A percentile compares a stretch with the other conserved stretches of the same genome.
Evolutionary conservation across 345 rosid species (phyloP).

Genomic region (Brassica juncea): DNA sequence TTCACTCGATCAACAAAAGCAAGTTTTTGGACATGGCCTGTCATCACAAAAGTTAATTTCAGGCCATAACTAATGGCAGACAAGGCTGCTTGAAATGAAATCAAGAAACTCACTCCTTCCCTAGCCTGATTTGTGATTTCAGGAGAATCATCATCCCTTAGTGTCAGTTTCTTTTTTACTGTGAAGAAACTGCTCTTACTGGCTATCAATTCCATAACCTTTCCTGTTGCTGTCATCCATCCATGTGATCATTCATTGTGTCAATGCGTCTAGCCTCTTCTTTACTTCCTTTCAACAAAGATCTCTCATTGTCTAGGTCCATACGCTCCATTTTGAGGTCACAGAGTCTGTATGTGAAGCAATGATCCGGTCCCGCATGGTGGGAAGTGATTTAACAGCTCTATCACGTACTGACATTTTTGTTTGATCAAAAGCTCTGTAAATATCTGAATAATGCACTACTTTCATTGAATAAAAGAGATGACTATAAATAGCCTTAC

Average conservation of each 20-base stretch:
- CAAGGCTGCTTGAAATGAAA: not conserved
- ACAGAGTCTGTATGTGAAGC: slow-evolving; percentile 49
- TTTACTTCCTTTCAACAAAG: slow-evolving; percentile 54
- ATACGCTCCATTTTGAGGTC: slow-evolving; percentile 59
- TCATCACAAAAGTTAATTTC: slow-evolving; percentile 24
- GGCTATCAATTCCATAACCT: slow-evolving; percentile 56
- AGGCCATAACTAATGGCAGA: not conserved
- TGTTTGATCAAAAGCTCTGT: slow-evolving; percentile 53
- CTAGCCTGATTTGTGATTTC: slow-evolving; percentile 62
- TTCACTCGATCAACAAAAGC: slow-evolving; percentile 85
- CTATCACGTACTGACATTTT: slow-evolving; percentile 61
- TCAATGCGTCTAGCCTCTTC: slow-evolving; percentile 72
- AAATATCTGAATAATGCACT: slow-evolving; percentile 39
- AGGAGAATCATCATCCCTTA: slow-evolving; percentile 49
- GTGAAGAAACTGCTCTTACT: slow-evolving; percentile 58
- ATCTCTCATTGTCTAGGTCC: slow-evolving; percentile 61
- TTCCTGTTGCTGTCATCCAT: slow-evolving; percentile 72
- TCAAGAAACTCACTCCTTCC: slow-evolving; percentile 36
- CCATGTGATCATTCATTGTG: slow-evolving; percentile 70
- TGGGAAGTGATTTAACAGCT: slow-evolving; percentile 54
- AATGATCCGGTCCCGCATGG: slow-evolving; percentile 57
- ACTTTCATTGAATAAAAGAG: too few species aligned
- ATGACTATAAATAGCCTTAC: too few species aligned
- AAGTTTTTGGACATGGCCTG: slow-evolving; percentile 74
- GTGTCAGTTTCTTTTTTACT: slow-evolving; percentile 50